These are phyloP conservation scores for Coemansia nantahalensis DNA, from an alignment of 192 early-diverging fungal genomes.

Conservation along the genomic window DNA sequence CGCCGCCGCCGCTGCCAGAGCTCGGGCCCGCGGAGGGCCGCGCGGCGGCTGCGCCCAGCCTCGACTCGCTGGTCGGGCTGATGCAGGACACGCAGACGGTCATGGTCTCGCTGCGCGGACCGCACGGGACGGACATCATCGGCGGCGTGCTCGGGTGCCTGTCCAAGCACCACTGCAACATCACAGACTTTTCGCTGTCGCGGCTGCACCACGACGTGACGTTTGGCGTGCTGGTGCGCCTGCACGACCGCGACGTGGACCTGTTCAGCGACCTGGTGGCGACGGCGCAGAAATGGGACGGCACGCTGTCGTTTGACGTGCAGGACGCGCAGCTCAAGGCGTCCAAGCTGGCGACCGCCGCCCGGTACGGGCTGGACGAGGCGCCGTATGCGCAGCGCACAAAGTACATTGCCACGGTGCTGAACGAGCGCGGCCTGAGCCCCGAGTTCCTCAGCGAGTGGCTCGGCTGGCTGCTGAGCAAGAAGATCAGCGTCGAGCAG, in stretches of 20 bases:
- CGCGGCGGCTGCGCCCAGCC: constrained; percentile 51
- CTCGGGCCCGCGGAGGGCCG: constrained; percentile 38
- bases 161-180: constrained; percentile 69
- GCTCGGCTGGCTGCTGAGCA: constrained; percentile 70
- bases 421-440: constrained; percentile 79
- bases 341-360: constrained; percentile 52
- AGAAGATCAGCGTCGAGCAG: constrained; percentile 84
- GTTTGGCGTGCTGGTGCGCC: constrained; percentile 80
- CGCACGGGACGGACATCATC: constrained; percentile 91
- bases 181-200: constrained; percentile 85
- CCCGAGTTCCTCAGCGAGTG: constrained; percentile 77
- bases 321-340: constrained; percentile 61
- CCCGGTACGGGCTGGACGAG: constrained; percentile 59
- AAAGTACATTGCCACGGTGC: constrained; percentile 84
- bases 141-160: constrained; percentile 75
- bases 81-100: constrained; percentile 64
- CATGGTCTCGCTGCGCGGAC: constrained; percentile 77
- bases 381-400: constrained; percentile 81
- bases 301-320: constrained; percentile 78
- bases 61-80: constrained; percentile 44
- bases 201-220: constrained; percentile 93
- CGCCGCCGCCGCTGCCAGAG: constrained; percentile 8
- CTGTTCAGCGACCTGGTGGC: constrained; percentile 75
- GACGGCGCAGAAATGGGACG: constrained; percentile 83
- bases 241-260: constrained; percentile 71